Conservation (phyloP, 2,329 filamentous ascomycete species). For the Herpotrichia juniperi region DNA sequence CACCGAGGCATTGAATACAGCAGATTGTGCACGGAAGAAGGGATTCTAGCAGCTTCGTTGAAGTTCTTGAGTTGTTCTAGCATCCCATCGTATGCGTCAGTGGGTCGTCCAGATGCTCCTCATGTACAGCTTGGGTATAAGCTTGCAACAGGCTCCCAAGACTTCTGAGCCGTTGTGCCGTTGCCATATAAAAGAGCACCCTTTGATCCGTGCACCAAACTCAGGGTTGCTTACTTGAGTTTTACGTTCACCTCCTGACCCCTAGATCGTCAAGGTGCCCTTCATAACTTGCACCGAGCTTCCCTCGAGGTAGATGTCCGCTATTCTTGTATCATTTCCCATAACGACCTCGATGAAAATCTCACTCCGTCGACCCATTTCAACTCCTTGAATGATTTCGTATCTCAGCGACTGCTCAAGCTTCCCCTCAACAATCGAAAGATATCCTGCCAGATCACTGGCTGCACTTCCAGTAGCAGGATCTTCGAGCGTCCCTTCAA, state of each 20-base stretch:
- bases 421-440: conserved; percentile 49
- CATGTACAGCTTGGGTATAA: background rate
- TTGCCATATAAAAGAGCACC: background rate
- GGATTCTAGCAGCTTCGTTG: background rate
- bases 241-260: background rate
- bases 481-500: conserved; percentile 57
- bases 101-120: background rate
- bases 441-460: conserved; percentile 52
- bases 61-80: background rate
- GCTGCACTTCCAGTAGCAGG: conserved; percentile 59
- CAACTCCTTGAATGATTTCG: conserved; percentile 56
- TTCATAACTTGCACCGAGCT: conserved; percentile 51
- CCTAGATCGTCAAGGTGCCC: conserved; percentile 30
- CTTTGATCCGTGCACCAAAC: background rate
- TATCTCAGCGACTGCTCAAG: conserved; percentile 44
- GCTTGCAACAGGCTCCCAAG: background rate
- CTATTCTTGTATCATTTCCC: conserved; percentile 42
- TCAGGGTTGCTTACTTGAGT: background rate
- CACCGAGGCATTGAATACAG: conserved; percentile 1
- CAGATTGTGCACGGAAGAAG: background rate
- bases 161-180: background rate
- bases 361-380: conserved; percentile 59
- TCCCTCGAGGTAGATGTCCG: conserved; percentile 51
- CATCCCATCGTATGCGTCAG: background rate
- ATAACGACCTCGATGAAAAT: conserved; percentile 55